Evolutionary conservation across 1,284 basidiomycete genomes (phyloP).

Genomic region (Moniliella sp.): DNA sequence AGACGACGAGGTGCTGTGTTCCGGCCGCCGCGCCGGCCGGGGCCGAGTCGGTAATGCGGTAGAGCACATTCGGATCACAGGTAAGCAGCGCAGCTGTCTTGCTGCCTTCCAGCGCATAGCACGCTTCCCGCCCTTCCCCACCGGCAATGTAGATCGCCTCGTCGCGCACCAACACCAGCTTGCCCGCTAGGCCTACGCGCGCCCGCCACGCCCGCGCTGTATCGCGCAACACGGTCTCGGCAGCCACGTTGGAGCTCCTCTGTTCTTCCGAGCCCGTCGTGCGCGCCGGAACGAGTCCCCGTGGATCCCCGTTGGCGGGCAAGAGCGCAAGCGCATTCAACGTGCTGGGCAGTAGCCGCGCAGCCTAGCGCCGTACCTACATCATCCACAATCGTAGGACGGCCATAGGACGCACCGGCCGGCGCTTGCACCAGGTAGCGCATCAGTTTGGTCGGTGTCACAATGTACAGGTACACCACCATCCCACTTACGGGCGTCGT

Average conservation of each 20-base stretch:
- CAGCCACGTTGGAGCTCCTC: background rate
- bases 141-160: constrained; percentile 78
- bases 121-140: constrained; percentile 58
- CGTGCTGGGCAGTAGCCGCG: constrained; percentile 38
- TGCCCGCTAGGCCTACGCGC: constrained; percentile 39
- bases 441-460: constrained; percentile 61
- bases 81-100: constrained; percentile 49
- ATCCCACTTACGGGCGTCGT: too few relatives aligned
- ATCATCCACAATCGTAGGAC: constrained; percentile 59
- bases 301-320: too few relatives aligned
- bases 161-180: constrained; percentile 67
- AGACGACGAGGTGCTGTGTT: constrained; percentile 35
- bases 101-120: constrained; percentile 44
- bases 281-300: too few relatives aligned
- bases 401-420: constrained; percentile 43
- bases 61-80: background rate
- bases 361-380: constrained; percentile 65
- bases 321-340: background rate
- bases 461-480: constrained; percentile 57
- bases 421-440: constrained; percentile 56
- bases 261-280: background rate
- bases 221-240: background rate
- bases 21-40: background rate
- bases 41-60: background rate
- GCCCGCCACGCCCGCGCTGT: constrained; percentile 2